Conservation (phyloP, 2,329 filamentous ascomycete genomes). For the Dactylellina drechsleri region DNA sequence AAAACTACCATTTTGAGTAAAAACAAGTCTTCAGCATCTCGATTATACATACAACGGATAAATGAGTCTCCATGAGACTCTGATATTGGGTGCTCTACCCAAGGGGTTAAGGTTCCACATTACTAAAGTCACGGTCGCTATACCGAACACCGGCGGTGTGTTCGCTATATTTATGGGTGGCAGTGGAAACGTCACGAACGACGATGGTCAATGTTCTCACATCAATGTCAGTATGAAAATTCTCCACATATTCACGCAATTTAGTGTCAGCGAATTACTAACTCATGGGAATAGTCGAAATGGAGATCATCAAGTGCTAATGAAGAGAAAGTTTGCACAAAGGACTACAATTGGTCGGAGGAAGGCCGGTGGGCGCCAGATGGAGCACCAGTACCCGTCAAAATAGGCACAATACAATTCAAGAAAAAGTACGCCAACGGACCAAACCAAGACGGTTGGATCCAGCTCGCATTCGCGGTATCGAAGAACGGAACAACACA, state of each 20-base stretch:
- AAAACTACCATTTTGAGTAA: too few relatives aligned
- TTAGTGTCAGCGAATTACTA: too few relatives aligned
- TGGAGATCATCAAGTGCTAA: not conserved
- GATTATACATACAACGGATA: too few relatives aligned
- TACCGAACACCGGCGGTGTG: not conserved
- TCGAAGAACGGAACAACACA: conserved; percentile 3
- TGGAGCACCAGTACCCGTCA: not conserved
- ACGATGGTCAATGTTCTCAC: not conserved
- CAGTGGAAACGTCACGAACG: not conserved
- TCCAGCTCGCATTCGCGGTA: not conserved
- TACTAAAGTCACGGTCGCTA: not conserved
- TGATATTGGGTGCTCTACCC: not conserved
- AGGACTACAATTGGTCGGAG: not conserved
- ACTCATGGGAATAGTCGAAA: not conserved
- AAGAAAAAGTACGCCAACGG: not conserved
- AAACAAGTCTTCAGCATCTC: too few relatives aligned
- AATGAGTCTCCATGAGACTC: too few relatives aligned
- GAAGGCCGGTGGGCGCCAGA: not conserved
- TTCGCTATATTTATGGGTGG: not conserved
- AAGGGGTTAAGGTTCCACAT: not conserved
- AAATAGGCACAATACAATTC: not conserved
- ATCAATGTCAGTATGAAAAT: not conserved
- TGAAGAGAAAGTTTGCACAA: not conserved
- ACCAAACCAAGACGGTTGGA: not conserved
- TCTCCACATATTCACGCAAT: too few relatives aligned